Base-by-base conservation (phyloP, 2,329 filamentous ascomycete species). In the Polychaeton citri region DNA sequence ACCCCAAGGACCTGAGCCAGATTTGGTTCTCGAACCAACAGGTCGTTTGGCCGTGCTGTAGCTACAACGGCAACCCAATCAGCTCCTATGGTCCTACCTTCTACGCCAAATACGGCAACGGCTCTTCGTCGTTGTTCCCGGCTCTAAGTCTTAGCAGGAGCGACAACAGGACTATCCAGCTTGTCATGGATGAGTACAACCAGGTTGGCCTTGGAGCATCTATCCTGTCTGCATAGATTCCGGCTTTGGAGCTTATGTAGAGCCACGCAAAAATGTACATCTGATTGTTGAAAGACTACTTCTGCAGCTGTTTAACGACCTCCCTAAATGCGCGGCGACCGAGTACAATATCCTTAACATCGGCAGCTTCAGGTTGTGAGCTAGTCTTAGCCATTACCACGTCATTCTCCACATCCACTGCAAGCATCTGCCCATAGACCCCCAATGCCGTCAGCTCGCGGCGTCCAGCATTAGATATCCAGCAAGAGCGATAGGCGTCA, bases 401-500 rank as follows among this genome's bases (percentile, higher is more conserved):
- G n/a, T n/a, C n/a, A n/a, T n/a, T n/a, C n/a, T n/a, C n/a, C n/a
- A n/a, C n/a, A n/a, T n/a, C n/a, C n/a, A n/a, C n/a, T n/a, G n/a
- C n/a, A n/a, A n/a, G n/a, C n/a, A n/a, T n/a, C n/a, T n/a, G n/a
- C n/a, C n/a, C n/a, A n/a, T n/a, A n/a, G n/a, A n/a, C n/a, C n/a
- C n/a, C n/a, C n/a, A n/a, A n/a, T n/a, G n/a, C n/a, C n/a, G n/a
- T n/a, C n/a, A n/a, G n/a, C n/a, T n/a, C n/a, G n/a, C n/a, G n/a
- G n/a, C n/a, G n/a, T n/a, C n/a, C n/a, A n/a, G n/a, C 21, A 34
- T 44, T 41, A 4, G 36, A 38, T 18, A 40, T 19, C 19, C 40
- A 48, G 32, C 36, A 44, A 20, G 32, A 34, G 8, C 46, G 31
- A 37, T 50, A 50, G 3, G 42, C 40, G 7, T 34, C 13, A 8